phyloP scores from a whole-genome alignment of 2,329 filamentous ascomycete species.

The Colletotrichum brevisporum region DNA sequence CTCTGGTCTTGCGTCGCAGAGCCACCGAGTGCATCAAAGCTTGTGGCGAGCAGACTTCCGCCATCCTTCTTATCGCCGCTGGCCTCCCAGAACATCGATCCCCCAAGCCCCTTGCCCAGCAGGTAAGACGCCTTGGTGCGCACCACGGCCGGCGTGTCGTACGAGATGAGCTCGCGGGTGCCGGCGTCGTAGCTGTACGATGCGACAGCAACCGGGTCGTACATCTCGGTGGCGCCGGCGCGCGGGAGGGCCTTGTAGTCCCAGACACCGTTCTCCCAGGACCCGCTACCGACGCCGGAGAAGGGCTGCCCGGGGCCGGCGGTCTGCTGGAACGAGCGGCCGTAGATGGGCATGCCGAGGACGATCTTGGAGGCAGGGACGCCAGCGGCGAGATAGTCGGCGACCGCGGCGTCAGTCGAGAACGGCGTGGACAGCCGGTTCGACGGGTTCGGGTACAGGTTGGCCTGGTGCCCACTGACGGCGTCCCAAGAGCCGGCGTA shows the following conservation, averaged over 20 bases:
- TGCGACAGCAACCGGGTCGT: conserved; percentile 71
- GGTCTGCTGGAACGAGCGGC: conserved; percentile 74
- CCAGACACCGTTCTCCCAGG: conserved; percentile 82
- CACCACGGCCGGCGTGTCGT: conserved; percentile 75
- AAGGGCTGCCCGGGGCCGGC: conserved; percentile 76
- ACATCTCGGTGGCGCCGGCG: conserved; percentile 68
- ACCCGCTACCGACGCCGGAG: conserved; percentile 75
- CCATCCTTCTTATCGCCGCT: conserved; percentile 74
- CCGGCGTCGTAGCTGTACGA: conserved; percentile 78
- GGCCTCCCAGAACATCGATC: conserved; percentile 90
- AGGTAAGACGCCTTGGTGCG: conserved; percentile 77
- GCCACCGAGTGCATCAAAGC: conserved; percentile 57
- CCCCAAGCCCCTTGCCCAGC: conserved; percentile 73
- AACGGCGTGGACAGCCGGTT: conserved; percentile 76
- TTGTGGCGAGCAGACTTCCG: conserved; percentile 72
- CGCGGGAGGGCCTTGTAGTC: conserved; percentile 85
- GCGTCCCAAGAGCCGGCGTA: conserved; percentile 78
- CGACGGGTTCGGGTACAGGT: conserved; percentile 71
- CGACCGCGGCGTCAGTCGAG: conserved; percentile 75
- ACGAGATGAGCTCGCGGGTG: conserved; percentile 77
- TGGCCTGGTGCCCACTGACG: conserved; percentile 77
- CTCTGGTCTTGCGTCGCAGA: conserved; percentile 58
- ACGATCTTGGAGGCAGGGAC: conserved; percentile 78
- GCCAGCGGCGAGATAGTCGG: conserved; percentile 74
- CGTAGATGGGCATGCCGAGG: conserved; percentile 86